Percentiles rank a stretch among this genome's conserved stretches.
Conservation (phyloP, 495 filamentous ascomycete genomes). For the Penicillium arizonense region DNA sequence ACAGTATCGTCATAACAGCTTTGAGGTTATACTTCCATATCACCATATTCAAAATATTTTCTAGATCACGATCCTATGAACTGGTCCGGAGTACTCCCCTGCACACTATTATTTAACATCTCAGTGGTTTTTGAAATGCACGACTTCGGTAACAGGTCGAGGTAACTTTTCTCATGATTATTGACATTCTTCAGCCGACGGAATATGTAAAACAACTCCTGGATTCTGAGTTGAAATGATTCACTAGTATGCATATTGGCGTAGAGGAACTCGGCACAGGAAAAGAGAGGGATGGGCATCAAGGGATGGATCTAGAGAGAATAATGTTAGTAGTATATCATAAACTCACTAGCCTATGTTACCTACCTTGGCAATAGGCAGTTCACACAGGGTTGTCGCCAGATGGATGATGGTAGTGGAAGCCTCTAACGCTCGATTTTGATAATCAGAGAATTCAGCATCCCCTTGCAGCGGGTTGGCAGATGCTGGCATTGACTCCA, state of each 20-base stretch:
- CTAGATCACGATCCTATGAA: no score
- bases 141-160: slow-evolving; percentile 17
- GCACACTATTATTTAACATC: not conserved
- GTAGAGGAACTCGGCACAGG: slow-evolving; percentile 12
- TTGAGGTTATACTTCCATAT: no score
- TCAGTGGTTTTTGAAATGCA: slow-evolving; percentile 16
- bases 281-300: slow-evolving; percentile 17
- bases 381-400: slow-evolving; percentile 37
- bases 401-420: slow-evolving; percentile 40
- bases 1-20: no score
- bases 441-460: not conserved
- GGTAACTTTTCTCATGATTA: slow-evolving; percentile 17
- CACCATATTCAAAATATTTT: no score
- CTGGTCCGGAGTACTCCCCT: no score
- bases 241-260: slow-evolving; percentile 4
- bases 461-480: not conserved
- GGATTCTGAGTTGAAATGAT: slow-evolving; percentile 5
- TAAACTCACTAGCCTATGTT: not conserved
- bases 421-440: slow-evolving; percentile 15
- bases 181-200: slow-evolving; percentile 20
- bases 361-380: slow-evolving; percentile 39
- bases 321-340: not conserved
- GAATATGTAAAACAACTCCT: slow-evolving; percentile 8
- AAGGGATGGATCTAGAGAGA: slow-evolving; percentile 12
- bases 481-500: not conserved